These are phyloP conservation scores for Bondarzewia mesenterica DNA, from an alignment of 1,284 basidiomycete genomes.

Conservation along the genomic window DNA sequence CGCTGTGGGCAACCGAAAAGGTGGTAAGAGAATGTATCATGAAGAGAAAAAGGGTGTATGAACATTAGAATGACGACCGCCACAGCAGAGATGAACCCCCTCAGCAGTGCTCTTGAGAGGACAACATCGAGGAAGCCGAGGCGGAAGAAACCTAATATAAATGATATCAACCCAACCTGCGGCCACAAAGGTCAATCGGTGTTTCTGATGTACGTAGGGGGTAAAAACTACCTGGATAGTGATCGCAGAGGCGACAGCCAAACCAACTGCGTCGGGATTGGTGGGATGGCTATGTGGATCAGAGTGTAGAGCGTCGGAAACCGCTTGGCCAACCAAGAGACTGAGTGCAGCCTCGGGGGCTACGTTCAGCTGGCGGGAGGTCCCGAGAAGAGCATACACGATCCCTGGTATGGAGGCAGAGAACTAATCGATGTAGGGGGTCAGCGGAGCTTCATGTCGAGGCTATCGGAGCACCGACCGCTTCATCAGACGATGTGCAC, in stretches of 20 bases:
- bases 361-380: slow-evolving; percentile 75
- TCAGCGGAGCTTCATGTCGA: neutral
- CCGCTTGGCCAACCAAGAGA: slow-evolving; percentile 82
- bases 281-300: slow-evolving; percentile 47
- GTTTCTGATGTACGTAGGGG: neutral
- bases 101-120: slow-evolving; percentile 79
- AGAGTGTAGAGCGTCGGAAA: slow-evolving; percentile 60
- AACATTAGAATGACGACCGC: slow-evolving; percentile 71
- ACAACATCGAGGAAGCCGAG: slow-evolving; percentile 94
- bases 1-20: slow-evolving; percentile 30
- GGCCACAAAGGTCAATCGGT: too few species aligned
- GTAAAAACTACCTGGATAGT: slow-evolving; percentile 68
- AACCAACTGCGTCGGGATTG: slow-evolving; percentile 47
- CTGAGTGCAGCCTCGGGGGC: slow-evolving; percentile 88
- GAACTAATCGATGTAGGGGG: slow-evolving; percentile 36
- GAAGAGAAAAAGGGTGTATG: slow-evolving; percentile 16
- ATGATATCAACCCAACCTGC: slow-evolving; percentile 83
- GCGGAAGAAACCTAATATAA: slow-evolving; percentile 79
- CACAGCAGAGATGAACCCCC: slow-evolving; percentile 82
- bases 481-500: slow-evolving; percentile 21
- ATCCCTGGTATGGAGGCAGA: slow-evolving; percentile 77
- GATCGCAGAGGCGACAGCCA: slow-evolving; percentile 68
- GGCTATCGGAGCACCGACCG: too few species aligned
- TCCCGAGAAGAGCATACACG: slow-evolving; percentile 81
- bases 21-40: slow-evolving; percentile 3